phyloP scores from a whole-genome alignment of 73 alveolate genomes.

The Paraurostyla sp. region DNA sequence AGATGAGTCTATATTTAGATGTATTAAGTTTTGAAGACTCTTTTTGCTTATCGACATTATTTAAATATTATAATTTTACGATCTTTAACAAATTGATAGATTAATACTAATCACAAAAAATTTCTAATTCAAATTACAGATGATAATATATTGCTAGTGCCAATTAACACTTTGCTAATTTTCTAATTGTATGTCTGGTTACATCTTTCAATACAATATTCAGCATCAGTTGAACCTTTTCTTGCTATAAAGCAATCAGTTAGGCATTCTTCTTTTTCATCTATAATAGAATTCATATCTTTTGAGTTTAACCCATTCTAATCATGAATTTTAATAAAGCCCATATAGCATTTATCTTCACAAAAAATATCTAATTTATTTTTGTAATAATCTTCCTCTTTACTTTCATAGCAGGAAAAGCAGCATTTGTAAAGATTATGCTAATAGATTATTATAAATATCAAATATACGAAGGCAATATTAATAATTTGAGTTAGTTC shows the following conservation, averaged over 20 bases:
- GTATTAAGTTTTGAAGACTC: background rate
- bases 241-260: slow-evolving; percentile 47
- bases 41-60: background rate
- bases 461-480: slow-evolving; percentile 1
- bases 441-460: background rate
- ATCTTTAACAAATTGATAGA: too few species aligned
- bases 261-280: slow-evolving; percentile 34
- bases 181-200: background rate
- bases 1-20: background rate
- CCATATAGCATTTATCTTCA: slow-evolving; percentile 33
- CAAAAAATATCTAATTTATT: background rate
- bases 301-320: background rate
- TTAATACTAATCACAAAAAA: background rate
- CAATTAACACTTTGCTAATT: background rate
- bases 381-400: slow-evolving; percentile 1
- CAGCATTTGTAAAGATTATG: slow-evolving; percentile 42
- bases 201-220: slow-evolving; percentile 24
- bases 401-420: slow-evolving; percentile 9
- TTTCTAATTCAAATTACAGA: background rate
- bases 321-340: background rate
- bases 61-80: background rate
- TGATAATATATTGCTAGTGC: background rate
- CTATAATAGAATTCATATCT: background rate
- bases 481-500: slow-evolving; percentile 31
- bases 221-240: slow-evolving; percentile 35